Conservation (phyloP, 2,329 filamentous ascomycete genomes). For the Aspergillus fumigatiaffinis region DNA sequence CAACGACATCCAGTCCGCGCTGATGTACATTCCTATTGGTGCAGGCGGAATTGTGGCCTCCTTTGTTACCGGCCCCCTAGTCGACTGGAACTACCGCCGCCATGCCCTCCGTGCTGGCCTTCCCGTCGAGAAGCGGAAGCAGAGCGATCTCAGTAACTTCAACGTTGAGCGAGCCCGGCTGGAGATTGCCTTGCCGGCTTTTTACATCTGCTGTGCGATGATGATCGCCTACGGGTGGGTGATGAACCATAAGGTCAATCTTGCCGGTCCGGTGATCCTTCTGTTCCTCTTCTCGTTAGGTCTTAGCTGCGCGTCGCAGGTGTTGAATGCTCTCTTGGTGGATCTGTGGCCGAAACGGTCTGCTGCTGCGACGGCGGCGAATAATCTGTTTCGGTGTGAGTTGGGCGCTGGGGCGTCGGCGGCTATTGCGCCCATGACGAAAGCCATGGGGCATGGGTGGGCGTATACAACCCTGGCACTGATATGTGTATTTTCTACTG, state of each 20-base stretch:
- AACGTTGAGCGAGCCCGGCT: slow-evolving; percentile 45
- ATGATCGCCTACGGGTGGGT: slow-evolving; percentile 37
- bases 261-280: slow-evolving; percentile 32
- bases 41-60: slow-evolving; percentile 17
- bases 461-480: slow-evolving; percentile 38
- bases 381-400: slow-evolving; percentile 39
- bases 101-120: slow-evolving; percentile 61
- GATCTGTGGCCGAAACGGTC: slow-evolving; percentile 38
- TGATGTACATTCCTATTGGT: slow-evolving; percentile 33
- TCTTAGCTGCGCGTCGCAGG: slow-evolving; percentile 35
- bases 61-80: slow-evolving; percentile 48
- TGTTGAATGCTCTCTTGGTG: slow-evolving; percentile 43
- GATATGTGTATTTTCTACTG: slow-evolving; percentile 11
- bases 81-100: slow-evolving; percentile 71
- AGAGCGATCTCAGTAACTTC: slow-evolving; percentile 32
- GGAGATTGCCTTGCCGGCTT: slow-evolving; percentile 31
- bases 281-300: slow-evolving; percentile 33
- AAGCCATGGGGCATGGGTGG: slow-evolving; percentile 40
- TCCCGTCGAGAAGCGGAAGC: slow-evolving; percentile 52
- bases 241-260: slow-evolving; percentile 24
- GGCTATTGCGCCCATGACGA: slow-evolving; percentile 36
- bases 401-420: slow-evolving; percentile 39
- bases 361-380: slow-evolving; percentile 39
- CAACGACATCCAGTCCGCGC: slow-evolving; percentile 45
- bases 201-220: slow-evolving; percentile 22